Evolutionary conservation across 495 filamentous ascomycete species (phyloP), one percentile per base, ranked within the genome.

Genomic region (Penicillium steckii): DNA sequence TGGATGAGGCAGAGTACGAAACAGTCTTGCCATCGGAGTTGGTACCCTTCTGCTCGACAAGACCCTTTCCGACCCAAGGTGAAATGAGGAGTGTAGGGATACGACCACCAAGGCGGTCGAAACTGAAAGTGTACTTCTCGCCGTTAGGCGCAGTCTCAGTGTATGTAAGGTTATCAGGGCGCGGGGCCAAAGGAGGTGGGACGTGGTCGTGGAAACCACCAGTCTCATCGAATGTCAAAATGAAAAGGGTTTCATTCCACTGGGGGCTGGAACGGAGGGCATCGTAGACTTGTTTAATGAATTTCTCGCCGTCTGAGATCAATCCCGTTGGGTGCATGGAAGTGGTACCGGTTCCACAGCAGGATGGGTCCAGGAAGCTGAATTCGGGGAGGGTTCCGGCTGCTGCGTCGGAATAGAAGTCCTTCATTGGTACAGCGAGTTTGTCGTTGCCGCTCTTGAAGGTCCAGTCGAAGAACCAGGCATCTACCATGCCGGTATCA

Each of bases 171-270:
- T 67, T 52, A 44, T 80, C 75, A 0, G 71, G 59, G 27, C 57
- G 69, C 5, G 67, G 58, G 30, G 67, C 70, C 17, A 71, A 59
- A 4, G 76, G 76, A 2, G 77, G 67, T 2, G 75, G 67, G 19
- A 78, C 74, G 57, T 80, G 77, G 64, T 80, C 77, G 44, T 66
- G 66, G 71, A 78, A 79, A 32, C 75, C 75, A 21, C 77, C 74
- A 15, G 65, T 73, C 65, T 79, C 76, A 53, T 79, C 77, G 46
- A 74, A 80, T 49, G 73, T 80, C 13, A 80, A 57, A 52, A 79
- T 66, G 48, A 78, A 69, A 21, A 80, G 67, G 7, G 75, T 75
- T 18, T 72, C 43, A 1, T 75, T 51, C 76, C 77, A 80, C 43
- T 77, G 73, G 0, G 72, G 77, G 9, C 64, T 57, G 37, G 62